phyloP scores from a whole-genome alignment of 352 stramenopile species.

The Phytophthora chlamydospora region DNA sequence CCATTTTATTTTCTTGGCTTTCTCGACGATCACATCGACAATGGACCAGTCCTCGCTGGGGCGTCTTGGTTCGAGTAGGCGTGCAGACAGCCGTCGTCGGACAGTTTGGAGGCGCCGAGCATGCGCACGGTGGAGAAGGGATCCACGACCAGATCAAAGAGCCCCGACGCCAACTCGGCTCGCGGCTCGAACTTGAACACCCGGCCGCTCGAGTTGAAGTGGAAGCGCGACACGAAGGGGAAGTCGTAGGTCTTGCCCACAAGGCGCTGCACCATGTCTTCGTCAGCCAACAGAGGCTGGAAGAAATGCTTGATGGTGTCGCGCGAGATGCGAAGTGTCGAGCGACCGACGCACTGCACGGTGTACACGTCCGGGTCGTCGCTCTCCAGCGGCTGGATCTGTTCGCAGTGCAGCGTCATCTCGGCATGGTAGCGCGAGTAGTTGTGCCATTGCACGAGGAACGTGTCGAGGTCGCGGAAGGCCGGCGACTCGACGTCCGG shows the following conservation, averaged over 20 bases:
- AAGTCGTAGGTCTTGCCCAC: constrained; percentile 66
- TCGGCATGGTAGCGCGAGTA: constrained; percentile 67
- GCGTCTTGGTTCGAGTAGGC: constrained; percentile 45
- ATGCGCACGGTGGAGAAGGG: constrained; percentile 64
- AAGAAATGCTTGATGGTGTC: constrained; percentile 76
- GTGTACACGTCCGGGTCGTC: constrained; percentile 40
- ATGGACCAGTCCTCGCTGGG: too few relatives aligned
- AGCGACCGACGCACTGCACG: constrained; percentile 49
- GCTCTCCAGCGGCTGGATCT: constrained; percentile 46
- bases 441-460: constrained; percentile 62
- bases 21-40: too few relatives aligned
- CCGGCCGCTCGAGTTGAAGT: constrained; percentile 56
- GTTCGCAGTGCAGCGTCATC: constrained; percentile 37
- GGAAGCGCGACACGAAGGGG: constrained; percentile 57
- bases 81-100: constrained; percentile 57
- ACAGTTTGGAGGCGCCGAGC: constrained; percentile 54
- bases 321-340: constrained; percentile 60
- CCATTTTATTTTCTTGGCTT: too few relatives aligned
- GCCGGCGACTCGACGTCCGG: constrained; percentile 58
- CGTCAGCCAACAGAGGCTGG: constrained; percentile 55
- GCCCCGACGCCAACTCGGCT: constrained; percentile 51
- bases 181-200: constrained; percentile 61
- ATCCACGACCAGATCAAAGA: constrained; percentile 61
- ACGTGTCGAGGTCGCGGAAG: constrained; percentile 56
- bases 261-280: constrained; percentile 65